Evolutionary conservation across 345 rosid genomes (phyloP), one percentile per base, ranked within the genome.

Genomic region (Aquilaria sinensis): DNA sequence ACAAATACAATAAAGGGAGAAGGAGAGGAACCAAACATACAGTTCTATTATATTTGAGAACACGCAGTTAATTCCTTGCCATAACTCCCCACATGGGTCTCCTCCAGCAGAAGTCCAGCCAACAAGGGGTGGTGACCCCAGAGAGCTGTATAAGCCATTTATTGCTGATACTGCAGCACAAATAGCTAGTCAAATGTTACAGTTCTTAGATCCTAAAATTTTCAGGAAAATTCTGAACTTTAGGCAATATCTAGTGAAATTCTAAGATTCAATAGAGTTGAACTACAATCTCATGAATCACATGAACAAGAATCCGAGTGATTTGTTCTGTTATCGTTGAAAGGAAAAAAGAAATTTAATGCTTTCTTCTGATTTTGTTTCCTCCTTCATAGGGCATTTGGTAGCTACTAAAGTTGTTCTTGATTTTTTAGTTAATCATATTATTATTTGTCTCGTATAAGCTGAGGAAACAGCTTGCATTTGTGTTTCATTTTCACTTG

Each of bases 11-110:
- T 12, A 59, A 57, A 16, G 1, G 52, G 43, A 47, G 51, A 65
- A 64, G 60, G 71, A 58, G 51, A 69, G 52, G 57, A 61, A 67
- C 53, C 63, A 58, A 65, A 72, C 80, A 59, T 81, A 94, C 99
- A 94, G 56, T 65, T 79, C 82, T 0, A 97, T 88, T 51, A 94
- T 80, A 81, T 90, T 88, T 41, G 79, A 73, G 72, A 81, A 78
- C 33, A 85, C 96, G 71, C 99, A 94, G 46, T 72, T 64, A 41
- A 90, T 93, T 14, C 99, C 99, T 74, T 85, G 76, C 99, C 99
- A 94, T 57, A 54, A 51, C 49, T 90, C 96, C 56, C 81, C 80
- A 71, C 99, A 94, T 6, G 99, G 97, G 71, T 94, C 99, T 71
- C 99, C 99, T 71, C 97, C 97, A 63, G 77, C 67, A 51, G 90